Conservation (phyloP, 495 filamentous ascomycete species). For the Aspergillus sparsus region DNA sequence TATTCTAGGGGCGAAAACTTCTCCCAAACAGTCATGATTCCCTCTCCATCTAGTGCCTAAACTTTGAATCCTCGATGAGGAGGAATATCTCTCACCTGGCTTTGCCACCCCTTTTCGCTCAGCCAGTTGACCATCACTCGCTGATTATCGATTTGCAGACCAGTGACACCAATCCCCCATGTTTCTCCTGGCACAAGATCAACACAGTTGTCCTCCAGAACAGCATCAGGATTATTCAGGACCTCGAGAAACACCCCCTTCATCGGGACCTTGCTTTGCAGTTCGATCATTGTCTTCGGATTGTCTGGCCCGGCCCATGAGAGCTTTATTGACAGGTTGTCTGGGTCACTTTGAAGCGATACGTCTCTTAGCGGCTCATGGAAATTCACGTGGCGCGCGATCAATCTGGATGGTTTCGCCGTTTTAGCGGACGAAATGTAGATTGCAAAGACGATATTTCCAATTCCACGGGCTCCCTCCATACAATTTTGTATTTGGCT, state of each 20-base stretch:
- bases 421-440: not conserved
- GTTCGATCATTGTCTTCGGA: not conserved
- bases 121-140: not conserved
- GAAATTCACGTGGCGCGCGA: constrained; percentile 6
- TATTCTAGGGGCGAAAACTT: too few species aligned
- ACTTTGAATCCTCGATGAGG: not conserved
- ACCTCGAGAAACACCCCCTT: constrained; percentile 1
- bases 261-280: not conserved
- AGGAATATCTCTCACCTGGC: not conserved
- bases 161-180: not conserved
- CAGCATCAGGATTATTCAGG: not conserved
- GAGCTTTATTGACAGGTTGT: not conserved
- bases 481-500: not conserved
- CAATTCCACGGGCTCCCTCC: not conserved
- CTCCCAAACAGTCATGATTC: too few species aligned
- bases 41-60: not conserved
- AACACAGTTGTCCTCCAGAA: constrained; percentile 2
- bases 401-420: not conserved
- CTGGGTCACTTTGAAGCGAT: not conserved
- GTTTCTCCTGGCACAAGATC: constrained; percentile 3
- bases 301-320: not conserved
- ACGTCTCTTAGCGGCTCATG: constrained; percentile 4
- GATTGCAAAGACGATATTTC: not conserved
- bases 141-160: not conserved
- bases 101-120: constrained; percentile 3